A percentile compares a stretch with the other conserved stretches of the same genome.
Conservation (phyloP, 306 rosid genomes). For the Begonia peltatifolia region DNA sequence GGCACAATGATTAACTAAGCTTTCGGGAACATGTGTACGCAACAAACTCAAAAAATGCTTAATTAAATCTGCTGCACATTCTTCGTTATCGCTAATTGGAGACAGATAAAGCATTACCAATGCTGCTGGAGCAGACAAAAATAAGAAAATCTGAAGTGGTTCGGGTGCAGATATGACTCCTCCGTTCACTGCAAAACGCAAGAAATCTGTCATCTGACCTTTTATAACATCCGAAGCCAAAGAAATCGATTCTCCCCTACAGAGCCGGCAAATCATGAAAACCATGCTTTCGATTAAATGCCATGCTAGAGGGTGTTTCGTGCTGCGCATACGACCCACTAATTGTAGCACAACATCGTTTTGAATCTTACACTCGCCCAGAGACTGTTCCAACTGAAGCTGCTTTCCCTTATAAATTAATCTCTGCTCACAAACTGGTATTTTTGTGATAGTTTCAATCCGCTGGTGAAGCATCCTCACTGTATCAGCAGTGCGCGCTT, state of each 20-base stretch:
- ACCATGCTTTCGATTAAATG: constrained; percentile 26
- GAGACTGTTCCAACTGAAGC: constrained; percentile 40
- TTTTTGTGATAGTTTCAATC: constrained; percentile 21
- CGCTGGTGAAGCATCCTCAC: constrained; percentile 35
- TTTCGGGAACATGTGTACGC: constrained; percentile 12
- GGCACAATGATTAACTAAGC: constrained; percentile 20
- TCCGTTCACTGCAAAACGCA: constrained; percentile 13
- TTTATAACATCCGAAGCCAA: constrained; percentile 22
- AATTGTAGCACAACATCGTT: constrained; percentile 51
- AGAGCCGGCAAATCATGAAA: constrained; percentile 25
- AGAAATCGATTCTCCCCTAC: constrained; percentile 25
- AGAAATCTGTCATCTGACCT: constrained; percentile 15
- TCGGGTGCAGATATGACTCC: constrained; percentile 19
- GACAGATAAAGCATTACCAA: constrained; percentile 52
- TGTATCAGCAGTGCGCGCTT: constrained; percentile 27
- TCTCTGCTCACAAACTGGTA: constrained; percentile 44
- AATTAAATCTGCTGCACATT: constrained; percentile 26
- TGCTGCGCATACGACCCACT: constrained; percentile 47
- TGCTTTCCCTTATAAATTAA: constrained; percentile 45
- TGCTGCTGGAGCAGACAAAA: constrained; percentile 31
- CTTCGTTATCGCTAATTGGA: constrained; percentile 14
- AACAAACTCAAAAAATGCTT: constrained; percentile 29
- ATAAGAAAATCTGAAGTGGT: constrained; percentile 44
- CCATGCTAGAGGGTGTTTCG: constrained; percentile 33
- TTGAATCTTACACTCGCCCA: constrained; percentile 41